Conservation (phyloP, 106 monocot species). For the Acorus gramineus region DNA sequence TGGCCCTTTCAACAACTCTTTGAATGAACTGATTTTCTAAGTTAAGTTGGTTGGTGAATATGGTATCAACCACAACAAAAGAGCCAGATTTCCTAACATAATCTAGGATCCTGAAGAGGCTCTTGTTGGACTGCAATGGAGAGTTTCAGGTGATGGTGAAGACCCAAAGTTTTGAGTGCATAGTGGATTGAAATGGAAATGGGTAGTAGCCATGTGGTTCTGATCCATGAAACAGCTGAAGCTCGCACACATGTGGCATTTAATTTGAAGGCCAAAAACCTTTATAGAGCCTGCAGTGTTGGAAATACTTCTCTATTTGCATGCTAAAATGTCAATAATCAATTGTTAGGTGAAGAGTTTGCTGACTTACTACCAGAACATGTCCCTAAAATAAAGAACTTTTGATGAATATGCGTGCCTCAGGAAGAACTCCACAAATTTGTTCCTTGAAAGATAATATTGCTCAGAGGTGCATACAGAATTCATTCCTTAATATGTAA, state of each 20-base stretch:
- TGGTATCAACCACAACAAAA: constrained; percentile 22
- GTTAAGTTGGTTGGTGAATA: constrained; percentile 5
- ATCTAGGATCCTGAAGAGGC: constrained; percentile 8
- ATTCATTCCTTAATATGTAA: no score
- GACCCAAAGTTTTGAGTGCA: constrained; percentile 9
- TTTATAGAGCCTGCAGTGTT: constrained; percentile 67
- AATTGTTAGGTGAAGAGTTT: no score
- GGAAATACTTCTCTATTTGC: constrained; percentile 2
- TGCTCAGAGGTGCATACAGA: no score
- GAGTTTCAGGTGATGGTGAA: constrained; percentile 16
- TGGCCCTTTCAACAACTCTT: constrained; percentile 6
- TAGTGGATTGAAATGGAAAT: constrained; percentile 25
- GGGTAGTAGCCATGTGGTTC: constrained; percentile 9
- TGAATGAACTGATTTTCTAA: constrained; percentile 17
- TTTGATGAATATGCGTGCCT: constrained; percentile 74
- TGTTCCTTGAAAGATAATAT: no score
- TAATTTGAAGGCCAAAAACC: constrained; percentile 32
- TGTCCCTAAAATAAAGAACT: constrained; percentile 97
- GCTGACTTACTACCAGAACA: constrained; percentile 62
- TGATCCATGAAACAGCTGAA: constrained; percentile 14
- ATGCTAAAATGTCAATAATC: neutral
- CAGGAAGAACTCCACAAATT: constrained; percentile 73
- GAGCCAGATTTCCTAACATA: constrained; percentile 24
- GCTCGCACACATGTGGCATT: neutral
- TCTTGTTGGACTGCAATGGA: constrained; percentile 19